These are phyloP conservation scores for Calonectria pseudoreteaudii DNA, from an alignment of 2,329 filamentous ascomycete species.

Conservation along the genomic window DNA sequence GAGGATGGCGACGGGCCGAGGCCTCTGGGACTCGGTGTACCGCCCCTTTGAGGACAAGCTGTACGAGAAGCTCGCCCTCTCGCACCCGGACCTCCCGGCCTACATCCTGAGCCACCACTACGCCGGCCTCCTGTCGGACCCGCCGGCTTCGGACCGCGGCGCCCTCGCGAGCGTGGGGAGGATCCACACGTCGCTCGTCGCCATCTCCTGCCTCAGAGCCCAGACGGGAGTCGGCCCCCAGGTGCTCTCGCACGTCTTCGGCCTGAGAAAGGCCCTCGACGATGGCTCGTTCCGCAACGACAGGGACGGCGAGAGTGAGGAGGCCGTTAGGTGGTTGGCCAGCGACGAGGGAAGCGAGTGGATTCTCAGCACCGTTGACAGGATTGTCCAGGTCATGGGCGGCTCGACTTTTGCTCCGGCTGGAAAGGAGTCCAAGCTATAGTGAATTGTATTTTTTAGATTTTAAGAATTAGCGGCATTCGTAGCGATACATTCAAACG, in stretches of 20 bases:
- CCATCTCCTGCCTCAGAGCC: conserved; percentile 78
- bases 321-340: conserved; percentile 54
- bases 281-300: conserved; percentile 67
- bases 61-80: conserved; percentile 75
- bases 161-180: conserved; percentile 71
- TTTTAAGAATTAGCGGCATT: conserved; percentile 12
- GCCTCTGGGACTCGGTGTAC: conserved; percentile 83
- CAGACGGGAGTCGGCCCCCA: conserved; percentile 88
- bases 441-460: not conserved
- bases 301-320: conserved; percentile 48
- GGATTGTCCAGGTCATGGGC: conserved; percentile 59
- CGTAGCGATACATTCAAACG: not conserved
- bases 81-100: conserved; percentile 85
- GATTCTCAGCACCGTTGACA: conserved; percentile 58
- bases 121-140: conserved; percentile 78
- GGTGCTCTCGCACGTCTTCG: conserved; percentile 85
- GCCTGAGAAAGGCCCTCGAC: conserved; percentile 79
- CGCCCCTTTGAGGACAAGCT: conserved; percentile 79
- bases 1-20: conserved; percentile 69
- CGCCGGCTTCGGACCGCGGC: conserved; percentile 52
- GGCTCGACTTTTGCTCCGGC: conserved; percentile 53
- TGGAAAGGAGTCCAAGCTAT: conserved; percentile 38
- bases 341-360: conserved; percentile 61
- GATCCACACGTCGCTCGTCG: conserved; percentile 78
- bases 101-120: conserved; percentile 84